Conservation (phyloP, 805 yeast genomes). For the Allodekkera sacchari region DNA sequence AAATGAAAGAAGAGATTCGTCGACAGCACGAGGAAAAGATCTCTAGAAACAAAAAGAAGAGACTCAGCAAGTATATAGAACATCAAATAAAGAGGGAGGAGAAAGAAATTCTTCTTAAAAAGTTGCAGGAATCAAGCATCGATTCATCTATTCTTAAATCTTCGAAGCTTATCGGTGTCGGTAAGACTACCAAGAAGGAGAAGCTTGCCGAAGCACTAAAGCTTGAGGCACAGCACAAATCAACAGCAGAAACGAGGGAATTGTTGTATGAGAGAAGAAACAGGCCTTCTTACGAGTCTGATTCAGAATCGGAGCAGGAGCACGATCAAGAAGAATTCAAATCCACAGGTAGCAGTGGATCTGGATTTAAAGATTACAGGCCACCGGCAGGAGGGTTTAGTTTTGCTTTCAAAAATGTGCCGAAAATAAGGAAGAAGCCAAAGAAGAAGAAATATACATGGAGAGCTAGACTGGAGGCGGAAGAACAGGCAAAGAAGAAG, state of each 20-base stretch:
- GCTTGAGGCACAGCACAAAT: constrained; percentile 65
- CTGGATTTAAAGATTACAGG: constrained; percentile 60
- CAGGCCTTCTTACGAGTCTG: constrained; percentile 49
- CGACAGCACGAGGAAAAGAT: constrained; percentile 60
- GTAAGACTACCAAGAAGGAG: constrained; percentile 56
- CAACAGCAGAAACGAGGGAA: constrained; percentile 49
- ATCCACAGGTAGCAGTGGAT: constrained; percentile 28
- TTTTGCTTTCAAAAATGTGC: constrained; percentile 54
- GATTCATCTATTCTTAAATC: constrained; percentile 66
- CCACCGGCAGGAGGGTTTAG: constrained; percentile 64
- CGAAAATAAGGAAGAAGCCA: constrained; percentile 31
- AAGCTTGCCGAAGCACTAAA: constrained; percentile 67
- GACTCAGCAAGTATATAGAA: constrained; percentile 87
- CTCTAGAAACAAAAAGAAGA: constrained; percentile 60
- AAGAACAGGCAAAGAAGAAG: constrained; percentile 31
- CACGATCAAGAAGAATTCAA: constrained; percentile 10
- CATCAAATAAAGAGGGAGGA: constrained; percentile 87
- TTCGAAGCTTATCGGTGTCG: constrained; percentile 72
- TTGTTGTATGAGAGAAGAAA: constrained; percentile 64
- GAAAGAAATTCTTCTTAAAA: constrained; percentile 65
- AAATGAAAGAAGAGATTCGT: constrained; percentile 48
- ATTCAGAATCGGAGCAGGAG: constrained; percentile 8
- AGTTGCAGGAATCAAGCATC: constrained; percentile 57
- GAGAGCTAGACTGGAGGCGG: constrained; percentile 52
- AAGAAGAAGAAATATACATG: constrained; percentile 60